These are phyloP conservation scores for Alliaria petiolata DNA, from an alignment of 345 rosid genomes.

Conservation along the genomic window DNA sequence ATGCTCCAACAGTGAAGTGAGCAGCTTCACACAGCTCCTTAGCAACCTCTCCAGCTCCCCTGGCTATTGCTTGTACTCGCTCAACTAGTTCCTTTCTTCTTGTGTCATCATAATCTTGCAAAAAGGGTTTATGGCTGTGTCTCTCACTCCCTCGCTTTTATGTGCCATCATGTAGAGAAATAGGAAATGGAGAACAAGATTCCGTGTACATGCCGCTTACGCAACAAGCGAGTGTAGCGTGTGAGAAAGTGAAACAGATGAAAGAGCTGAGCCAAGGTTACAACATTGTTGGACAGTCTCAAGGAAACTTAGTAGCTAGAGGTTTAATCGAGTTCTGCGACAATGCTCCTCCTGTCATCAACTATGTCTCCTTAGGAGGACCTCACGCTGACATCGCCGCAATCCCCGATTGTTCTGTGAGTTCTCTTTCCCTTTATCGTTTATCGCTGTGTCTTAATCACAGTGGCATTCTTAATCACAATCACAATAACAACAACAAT, in stretches of 20 bases:
- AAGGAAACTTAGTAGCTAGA: slow-evolving; percentile 85
- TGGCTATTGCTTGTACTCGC: slow-evolving; percentile 70
- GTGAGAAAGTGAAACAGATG: slow-evolving; percentile 57
- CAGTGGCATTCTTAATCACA: background rate
- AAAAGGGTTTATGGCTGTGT: background rate
- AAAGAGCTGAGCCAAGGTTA: slow-evolving; percentile 67
- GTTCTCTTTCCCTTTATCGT: background rate
- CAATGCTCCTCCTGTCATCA: slow-evolving; percentile 71
- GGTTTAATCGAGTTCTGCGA: slow-evolving; percentile 81
- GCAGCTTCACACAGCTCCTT: slow-evolving; percentile 58
- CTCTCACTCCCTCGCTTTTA: background rate
- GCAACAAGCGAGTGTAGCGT: slow-evolving; percentile 30
- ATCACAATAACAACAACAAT: background rate
- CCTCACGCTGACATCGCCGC: slow-evolving; percentile 93
- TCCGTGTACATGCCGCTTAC: slow-evolving; percentile 75
- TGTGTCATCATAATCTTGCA: slow-evolving; percentile 3
- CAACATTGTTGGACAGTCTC: slow-evolving; percentile 81
- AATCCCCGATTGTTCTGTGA: slow-evolving; percentile 67
- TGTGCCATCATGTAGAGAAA: slow-evolving; percentile 53
- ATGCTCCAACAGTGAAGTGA: slow-evolving; percentile 51
- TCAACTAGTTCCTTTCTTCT: slow-evolving; percentile 5
- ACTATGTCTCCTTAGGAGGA: slow-evolving; percentile 78
- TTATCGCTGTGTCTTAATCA: background rate
- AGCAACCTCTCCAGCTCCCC: slow-evolving; percentile 52
- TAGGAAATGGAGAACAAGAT: slow-evolving; percentile 73